Base-by-base conservation (phyloP, 257 asterid species). In the Paulownia fortunei region DNA sequence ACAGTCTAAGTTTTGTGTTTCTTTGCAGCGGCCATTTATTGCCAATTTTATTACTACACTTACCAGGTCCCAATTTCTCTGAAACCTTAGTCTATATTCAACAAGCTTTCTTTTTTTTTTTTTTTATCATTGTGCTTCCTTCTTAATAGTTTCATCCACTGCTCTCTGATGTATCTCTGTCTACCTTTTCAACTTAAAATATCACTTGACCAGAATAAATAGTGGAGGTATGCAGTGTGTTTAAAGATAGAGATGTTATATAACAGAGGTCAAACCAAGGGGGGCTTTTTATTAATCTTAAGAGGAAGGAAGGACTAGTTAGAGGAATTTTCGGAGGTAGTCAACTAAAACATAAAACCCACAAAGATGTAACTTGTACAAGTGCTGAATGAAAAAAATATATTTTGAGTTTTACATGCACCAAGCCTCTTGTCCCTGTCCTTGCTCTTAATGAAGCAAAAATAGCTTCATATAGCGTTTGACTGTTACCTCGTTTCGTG, bases 21-120 rank as follows among this genome's bases (percentile, higher is more conserved):
- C 44, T 76, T 84, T 88, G 93, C 98, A 95, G 99, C 88, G 89
- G 65, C 88, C 96, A 12, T 88, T 82, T 79, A 61, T 85, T 52
- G 70, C 79, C 78, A 91, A 86, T 46, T 72, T 82, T 37, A n/a
- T 91, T 62, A 60, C 91, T 56, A 84, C 88, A 56, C 59, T 88
- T 32, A 74, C 90, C 91, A 93, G 99, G 99, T 92, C 18, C 39
- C 26, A 0, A 15, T 61, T 69, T 44, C 78, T 74, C 52, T 67
- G 72, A 56, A 69, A 62, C 68, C 74, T 66, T 72, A n/a, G n/a
- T 44, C 58, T 75, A 54, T 42, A 54, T 36, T 51, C 8, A 13
- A 54, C 21, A 6, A 6, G 21, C 44, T 76, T 46, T 47, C 24
- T 6, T 49, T 64, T 36, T n/a, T n/a, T n/a, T n/a, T n/a, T n/a